A percentile compares a stretch with the other conserved stretches of the same genome.
These are phyloP conservation scores for Aphanomyces invadans DNA, from an alignment of 352 stramenopile genomes.

Conservation along the genomic window DNA sequence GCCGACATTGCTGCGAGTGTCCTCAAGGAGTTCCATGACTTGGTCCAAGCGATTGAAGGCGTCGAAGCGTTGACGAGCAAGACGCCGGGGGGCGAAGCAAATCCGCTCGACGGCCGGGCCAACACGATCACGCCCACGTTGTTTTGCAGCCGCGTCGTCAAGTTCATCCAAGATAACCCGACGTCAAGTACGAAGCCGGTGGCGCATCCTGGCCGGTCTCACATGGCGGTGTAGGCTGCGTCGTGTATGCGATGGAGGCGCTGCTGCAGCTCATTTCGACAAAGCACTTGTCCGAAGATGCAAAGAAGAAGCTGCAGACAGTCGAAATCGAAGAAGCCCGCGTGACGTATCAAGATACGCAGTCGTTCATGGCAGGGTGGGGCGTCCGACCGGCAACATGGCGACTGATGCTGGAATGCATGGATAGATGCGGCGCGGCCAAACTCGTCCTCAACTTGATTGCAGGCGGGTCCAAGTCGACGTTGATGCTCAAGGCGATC, in stretches of 20 bases:
- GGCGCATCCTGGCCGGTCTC: no score
- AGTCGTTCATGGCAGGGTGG: conserved; percentile 23
- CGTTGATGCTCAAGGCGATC: conserved; percentile 16
- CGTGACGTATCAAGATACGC: conserved; percentile 12
- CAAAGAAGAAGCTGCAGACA: conserved; percentile 15
- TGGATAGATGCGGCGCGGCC: conserved; percentile 10
- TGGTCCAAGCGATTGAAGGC: conserved; percentile 9
- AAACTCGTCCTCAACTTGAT: conserved; percentile 22
- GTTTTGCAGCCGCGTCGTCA: conserved; percentile 15
- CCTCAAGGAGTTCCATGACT: conserved; percentile 1
- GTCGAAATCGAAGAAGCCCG: conserved; percentile 23
- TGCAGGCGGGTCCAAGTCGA: conserved; percentile 12
- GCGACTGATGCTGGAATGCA: neutral
- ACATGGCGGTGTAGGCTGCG: conserved; percentile 15
- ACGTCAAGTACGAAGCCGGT: conserved; percentile 15
- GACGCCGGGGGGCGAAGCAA: neutral
- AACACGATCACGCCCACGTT: conserved; percentile 22
- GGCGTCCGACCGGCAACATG: neutral
- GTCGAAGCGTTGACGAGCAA: conserved; percentile 21
- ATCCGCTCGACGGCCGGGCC: conserved; percentile 6
- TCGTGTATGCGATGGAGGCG: conserved; percentile 11
- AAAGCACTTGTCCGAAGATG: conserved; percentile 15
- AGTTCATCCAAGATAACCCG: conserved; percentile 21
- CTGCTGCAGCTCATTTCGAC: conserved; percentile 15
- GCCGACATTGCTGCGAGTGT: conserved; percentile 1